Base-by-base conservation (phyloP, 352 stramenopile species). In the Globisporangium paddicum region DNA sequence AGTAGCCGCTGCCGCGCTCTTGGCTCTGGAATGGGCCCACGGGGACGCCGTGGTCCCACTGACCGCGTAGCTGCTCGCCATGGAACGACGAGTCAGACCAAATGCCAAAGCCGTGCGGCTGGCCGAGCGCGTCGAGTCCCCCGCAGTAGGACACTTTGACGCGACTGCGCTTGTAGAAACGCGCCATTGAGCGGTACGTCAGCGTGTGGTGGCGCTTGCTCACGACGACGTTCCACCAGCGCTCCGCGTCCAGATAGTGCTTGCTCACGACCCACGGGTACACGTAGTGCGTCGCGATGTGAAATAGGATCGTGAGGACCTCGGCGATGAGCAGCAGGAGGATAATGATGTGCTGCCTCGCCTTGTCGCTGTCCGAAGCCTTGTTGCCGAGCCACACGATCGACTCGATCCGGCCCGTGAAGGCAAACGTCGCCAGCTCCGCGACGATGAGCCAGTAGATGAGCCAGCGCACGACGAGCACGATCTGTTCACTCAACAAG, bases 1-100 rank as follows among this genome's bases (percentile, higher is more conserved):
- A 75, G 55, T 84, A 79, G 18, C 77, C 82, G 21, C 59, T 89
- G 35, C 73, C 73, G 38, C 86, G 83, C 30, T 89, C 71, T 25
- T 72, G 65, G 40, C 77, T 89, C 18, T 55, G 62, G 61, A 82
- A 90, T 16, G 82, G 82, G 2, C 72, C 82, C 13, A 87, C 54
- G 13, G 82, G 81, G 11, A 72, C 28, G n/a, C 82, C 82, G 44
- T 90, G 55, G 5, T 72, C 61, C 78, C 78, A 93, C 23, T 67
- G 69, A 1, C 80, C 79, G 0, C 54, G 73, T 14, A 90, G 63
- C 5, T 74, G 68, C 59, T 93, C 82, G 37, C 82, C 82, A 30
- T 88, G 69, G 61, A 72, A 89, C 1, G 67, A 66, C 57, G 83
- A 71, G 63, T 93, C 82, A 9, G 62, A 72, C 80, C 80, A 93